Base-by-base conservation (phyloP, 2,329 filamentous ascomycete species). In the Apiospora pterosperma region DNA sequence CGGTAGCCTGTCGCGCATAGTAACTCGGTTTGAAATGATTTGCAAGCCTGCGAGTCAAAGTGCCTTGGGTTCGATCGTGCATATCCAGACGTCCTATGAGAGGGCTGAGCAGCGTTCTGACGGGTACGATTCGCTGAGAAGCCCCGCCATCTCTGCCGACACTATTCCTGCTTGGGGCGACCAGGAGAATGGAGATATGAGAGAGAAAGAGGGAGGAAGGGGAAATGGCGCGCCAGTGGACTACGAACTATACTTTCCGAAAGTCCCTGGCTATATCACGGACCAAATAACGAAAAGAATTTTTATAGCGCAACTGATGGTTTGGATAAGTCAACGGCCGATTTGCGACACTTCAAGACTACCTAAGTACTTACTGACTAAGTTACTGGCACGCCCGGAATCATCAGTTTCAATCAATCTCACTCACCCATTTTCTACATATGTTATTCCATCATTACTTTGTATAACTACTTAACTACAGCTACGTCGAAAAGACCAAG, bases 61-160 rank as follows among this genome's bases (percentile, higher is more conserved):
- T 62, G 77, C 73, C 70, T 69, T 70, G 72, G 75, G 74, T 76
- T 74, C 73, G 76, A 74, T 72, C 70, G 69, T 79, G 78, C 78
- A 80, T 76, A 74, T 72, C 68, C 69, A 65, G 70, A 77, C 70
- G 73, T 73, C 78, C 78, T 80, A 80, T 80, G 71, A 76, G 76
- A 75, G 71, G 63, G 62, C 71, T 66, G 73, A 72, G 67, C 70
- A 61, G 73, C 66, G 68, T 68, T 69, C 72, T 74, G 64, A 64
- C 65, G 61, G 67, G 74, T 72, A 66, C 69, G 66, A 80, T 80
- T 80, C 78, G 78, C 69, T 68, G 59, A 61, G 63, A 60, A 61
- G 67, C 66, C 70, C 70, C 67, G 62, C 66, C 67, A 67, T 67
- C 55, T 65, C 64, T 67, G 67, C 66, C 67, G 67, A 69, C 64